A percentile compares a stretch with the other conserved stretches of the same genome.
Evolutionary conservation across 352 stramenopile genomes (phyloP).

Genomic region (Phytophthora rubi): DNA sequence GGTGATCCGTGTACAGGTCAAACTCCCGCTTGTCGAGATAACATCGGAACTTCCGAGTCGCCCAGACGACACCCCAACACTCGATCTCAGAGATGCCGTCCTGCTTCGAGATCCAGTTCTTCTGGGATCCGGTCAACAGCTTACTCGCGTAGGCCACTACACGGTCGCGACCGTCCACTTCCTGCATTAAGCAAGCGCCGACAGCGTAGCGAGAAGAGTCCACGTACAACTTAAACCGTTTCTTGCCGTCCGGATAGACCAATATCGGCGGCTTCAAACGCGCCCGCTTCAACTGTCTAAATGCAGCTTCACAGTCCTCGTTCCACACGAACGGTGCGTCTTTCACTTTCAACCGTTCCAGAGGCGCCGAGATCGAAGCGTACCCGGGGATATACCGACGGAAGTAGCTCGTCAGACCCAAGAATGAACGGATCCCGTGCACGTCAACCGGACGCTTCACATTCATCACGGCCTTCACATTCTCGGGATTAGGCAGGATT

Average conservation of each 20-base stretch:
- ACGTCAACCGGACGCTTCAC: no score
- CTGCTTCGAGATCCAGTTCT: no score
- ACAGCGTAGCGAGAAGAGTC: conserved; percentile 3
- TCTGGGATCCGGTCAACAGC: no score
- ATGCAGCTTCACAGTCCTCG: conserved; percentile 6
- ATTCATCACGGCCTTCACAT: no score
- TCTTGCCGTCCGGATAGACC: conserved; percentile 3
- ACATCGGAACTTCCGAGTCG: no score
- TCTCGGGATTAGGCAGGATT: no score
- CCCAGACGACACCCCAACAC: no score
- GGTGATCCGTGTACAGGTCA: not conserved
- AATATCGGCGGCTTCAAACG: not conserved
- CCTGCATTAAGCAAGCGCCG: not conserved
- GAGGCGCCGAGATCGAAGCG: not conserved
- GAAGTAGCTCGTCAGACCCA: no score
- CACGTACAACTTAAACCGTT: conserved; percentile 15
- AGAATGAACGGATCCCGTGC: no score
- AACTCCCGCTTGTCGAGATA: not conserved
- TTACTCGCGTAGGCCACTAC: not conserved
- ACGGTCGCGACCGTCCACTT: not conserved
- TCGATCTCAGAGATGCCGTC: no score
- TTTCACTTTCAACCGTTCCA: conserved; percentile 15
- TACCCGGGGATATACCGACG: no score
- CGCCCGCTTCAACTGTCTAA: not conserved
- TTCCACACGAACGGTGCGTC: not conserved